Conservation (phyloP, 208 protist genomes). For the Leishmania martiniquensis region DNA sequence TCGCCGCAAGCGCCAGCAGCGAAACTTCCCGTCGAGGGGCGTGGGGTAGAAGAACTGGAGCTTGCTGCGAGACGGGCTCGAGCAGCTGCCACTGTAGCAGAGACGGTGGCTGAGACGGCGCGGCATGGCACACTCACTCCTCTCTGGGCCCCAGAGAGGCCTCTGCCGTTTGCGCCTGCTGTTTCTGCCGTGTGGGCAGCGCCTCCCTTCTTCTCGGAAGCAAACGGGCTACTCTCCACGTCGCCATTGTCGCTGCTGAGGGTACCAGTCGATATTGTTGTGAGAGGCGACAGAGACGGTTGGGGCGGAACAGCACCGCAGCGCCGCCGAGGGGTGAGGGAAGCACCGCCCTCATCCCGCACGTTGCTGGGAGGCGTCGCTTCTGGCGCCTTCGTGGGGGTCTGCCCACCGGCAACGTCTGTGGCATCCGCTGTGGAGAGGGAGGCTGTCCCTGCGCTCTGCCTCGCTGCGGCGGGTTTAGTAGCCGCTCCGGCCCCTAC, state of each 20-base stretch:
- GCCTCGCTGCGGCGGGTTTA: neutral
- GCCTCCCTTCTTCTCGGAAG: neutral
- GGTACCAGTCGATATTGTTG: neutral
- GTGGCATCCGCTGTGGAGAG: neutral
- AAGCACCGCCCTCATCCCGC: neutral
- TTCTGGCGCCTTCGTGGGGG: neutral
- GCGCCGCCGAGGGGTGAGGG: neutral
- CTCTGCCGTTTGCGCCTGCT: no score
- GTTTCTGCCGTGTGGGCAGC: neutral
- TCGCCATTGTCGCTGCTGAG: constrained; percentile 2
- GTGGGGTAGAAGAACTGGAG: neutral
- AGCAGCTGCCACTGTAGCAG: neutral
- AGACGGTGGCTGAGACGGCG: neutral
- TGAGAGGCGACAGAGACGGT: constrained; percentile 3
- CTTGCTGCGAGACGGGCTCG: constrained; percentile 10
- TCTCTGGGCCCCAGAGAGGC: neutral
- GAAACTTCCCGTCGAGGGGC: neutral
- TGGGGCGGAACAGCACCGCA: neutral
- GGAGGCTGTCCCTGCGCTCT: neutral
- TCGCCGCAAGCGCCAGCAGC: neutral
- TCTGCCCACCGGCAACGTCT: neutral
- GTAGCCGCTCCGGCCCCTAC: neutral
- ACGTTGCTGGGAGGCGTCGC: no score
- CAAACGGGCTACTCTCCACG: neutral
- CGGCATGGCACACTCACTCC: neutral